Percentiles rank a stretch among this genome's conserved stretches.
Evolutionary conservation across 2,329 filamentous ascomycete genomes (phyloP).

Genomic region (Exophiala mesophila): DNA sequence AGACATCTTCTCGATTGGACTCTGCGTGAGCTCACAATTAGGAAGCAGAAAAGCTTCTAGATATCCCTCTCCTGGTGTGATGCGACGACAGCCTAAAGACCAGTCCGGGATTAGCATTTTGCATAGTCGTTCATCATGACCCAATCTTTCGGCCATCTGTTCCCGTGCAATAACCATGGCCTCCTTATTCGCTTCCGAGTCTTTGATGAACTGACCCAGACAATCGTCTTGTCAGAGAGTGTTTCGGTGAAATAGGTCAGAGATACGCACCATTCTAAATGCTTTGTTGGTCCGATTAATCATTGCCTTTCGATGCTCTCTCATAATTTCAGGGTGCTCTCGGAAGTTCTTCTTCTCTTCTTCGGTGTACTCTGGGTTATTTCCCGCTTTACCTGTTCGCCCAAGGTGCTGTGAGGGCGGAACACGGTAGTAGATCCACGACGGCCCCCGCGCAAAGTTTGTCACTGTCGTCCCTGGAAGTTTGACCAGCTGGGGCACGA

Average conservation of each 20-base stretch:
- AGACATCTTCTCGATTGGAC: conserved; percentile 33
- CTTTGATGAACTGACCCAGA: conserved; percentile 4
- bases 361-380: conserved; percentile 29
- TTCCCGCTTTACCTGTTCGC: conserved; percentile 17
- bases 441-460: conserved; percentile 30
- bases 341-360: conserved; percentile 9
- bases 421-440: conserved; percentile 27
- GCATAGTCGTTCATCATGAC: conserved; percentile 24
- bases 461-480: conserved; percentile 26
- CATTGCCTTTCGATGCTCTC: conserved; percentile 24
- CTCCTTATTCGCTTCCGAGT: conserved; percentile 10
- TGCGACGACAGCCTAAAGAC: conserved; percentile 23
- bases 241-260: not conserved
- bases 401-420: conserved; percentile 24
- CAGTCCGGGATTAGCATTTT: conserved; percentile 28
- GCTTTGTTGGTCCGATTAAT: conserved; percentile 30
- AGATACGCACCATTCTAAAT: conserved; percentile 29
- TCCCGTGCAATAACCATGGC: conserved; percentile 7
- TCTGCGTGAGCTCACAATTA: conserved; percentile 35
- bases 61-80: conserved; percentile 28
- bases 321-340: conserved; percentile 19
- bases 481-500: conserved; percentile 27
- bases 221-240: not conserved
- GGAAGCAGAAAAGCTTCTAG: conserved; percentile 28
- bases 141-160: conserved; percentile 12